Base-by-base conservation (phyloP, 2,329 filamentous ascomycete genomes). In the Lizonia empirigonia region DNA sequence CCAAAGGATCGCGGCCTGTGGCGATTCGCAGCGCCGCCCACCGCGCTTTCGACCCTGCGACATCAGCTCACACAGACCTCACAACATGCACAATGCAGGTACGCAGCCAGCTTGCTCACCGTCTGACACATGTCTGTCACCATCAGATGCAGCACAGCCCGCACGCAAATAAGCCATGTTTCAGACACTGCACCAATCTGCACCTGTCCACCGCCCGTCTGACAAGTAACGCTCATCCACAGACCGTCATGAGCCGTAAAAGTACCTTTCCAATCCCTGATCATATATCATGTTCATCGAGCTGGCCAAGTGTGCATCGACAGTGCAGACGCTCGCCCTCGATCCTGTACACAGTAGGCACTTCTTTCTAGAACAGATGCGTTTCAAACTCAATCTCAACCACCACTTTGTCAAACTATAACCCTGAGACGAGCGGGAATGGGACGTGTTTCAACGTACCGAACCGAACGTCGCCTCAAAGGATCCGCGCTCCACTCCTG, bases 381-480 rank as follows among this genome's bases (percentile, higher is more conserved):
- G 48, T 45, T 51, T 41, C 35, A 19, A 24, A 35, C 23, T 32
- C 44, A 35, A 19, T 24, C 27, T 23, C 16, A 6, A 39, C 27
- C 38, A 33, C 22, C 20, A 35, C 27, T 23, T 35, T 19, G 33
- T 37, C 52, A 41, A 53, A 53, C 60, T 49, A 48, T 51, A 27
- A 50, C 48, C 44, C 48, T 63, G 56, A 59, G 52, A 62, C 58
- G 52, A 58, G 55, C 59, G 51, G 56, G 58, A 55, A 56, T 57
- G 58, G 48, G 44, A 59, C 53, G 13, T 44, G 58, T 64, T 63
- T 64, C 60, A 64, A 58, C 53, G 32, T 56, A 53, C 56, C 59
- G 58, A 58, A 53, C 56, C 59, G 58, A 58, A 52, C 49, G 46
- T 44, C 51, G 44, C 44, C 26, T 44, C 39, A 37, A 33, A 47